A percentile compares a stretch with the other conserved stretches of the same genome.
Evolutionary conservation across 495 filamentous ascomycete species (phyloP).

Genomic region (Aspergillus steynii): DNA sequence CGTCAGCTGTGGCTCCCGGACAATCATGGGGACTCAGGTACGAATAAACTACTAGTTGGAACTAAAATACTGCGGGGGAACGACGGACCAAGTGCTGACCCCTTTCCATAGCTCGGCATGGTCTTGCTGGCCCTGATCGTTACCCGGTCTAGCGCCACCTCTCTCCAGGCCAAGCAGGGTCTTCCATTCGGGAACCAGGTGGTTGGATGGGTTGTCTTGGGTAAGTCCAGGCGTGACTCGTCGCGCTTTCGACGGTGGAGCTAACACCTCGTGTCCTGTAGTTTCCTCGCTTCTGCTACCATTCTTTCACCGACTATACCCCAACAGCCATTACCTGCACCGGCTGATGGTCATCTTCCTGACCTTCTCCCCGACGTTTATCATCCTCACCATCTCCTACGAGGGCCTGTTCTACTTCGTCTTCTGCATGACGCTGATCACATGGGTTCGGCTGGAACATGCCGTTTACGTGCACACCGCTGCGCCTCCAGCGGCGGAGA

Average conservation of each 20-base stretch:
- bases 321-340: conserved; percentile 88
- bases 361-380: conserved; percentile 89
- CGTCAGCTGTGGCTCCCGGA: conserved; percentile 47
- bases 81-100: not conserved
- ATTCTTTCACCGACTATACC: conserved; percentile 74
- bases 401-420: conserved; percentile 95
- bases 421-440: conserved; percentile 79
- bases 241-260: not conserved
- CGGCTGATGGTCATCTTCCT: conserved; percentile 88
- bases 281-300: conserved; percentile 78
- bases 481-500: conserved; percentile 27
- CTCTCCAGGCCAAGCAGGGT: conserved; percentile 81
- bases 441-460: conserved; percentile 90
- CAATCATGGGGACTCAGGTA: conserved; percentile 60
- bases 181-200: conserved; percentile 88
- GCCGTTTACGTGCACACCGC: conserved; percentile 62
- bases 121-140: conserved; percentile 81
- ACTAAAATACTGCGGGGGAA: not conserved
- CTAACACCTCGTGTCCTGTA: conserved; percentile 24
- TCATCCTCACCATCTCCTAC: conserved; percentile 96
- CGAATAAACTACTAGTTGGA: conserved; percentile 1
- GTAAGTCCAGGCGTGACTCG: conserved; percentile 46
- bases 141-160: conserved; percentile 77
- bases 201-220: conserved; percentile 80
- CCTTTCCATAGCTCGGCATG: conserved; percentile 63